phyloP scores from a whole-genome alignment of 441 rosid genomes.

The Theobroma grandiflorum region DNA sequence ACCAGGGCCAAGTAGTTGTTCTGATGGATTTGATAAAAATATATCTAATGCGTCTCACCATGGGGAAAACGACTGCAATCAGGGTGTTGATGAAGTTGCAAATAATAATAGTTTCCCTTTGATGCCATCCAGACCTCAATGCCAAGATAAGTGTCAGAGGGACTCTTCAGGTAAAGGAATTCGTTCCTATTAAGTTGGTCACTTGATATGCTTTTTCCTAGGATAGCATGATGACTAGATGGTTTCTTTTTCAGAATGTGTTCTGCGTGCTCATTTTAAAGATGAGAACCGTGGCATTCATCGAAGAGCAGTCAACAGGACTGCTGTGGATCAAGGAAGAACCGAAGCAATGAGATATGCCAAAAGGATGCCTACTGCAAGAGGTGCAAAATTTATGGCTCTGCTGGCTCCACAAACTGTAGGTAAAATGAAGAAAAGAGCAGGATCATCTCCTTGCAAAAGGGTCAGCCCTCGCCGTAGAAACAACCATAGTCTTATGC shows the following conservation, averaged over 20 bases:
- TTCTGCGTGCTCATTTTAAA: constrained; percentile 25
- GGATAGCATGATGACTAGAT: not conserved
- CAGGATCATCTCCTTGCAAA: constrained; percentile 44
- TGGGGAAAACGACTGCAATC: constrained; percentile 33
- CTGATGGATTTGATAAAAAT: constrained; percentile 31
- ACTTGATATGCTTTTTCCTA: not conserved
- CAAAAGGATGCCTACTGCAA: constrained; percentile 35
- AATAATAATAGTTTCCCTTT: constrained; percentile 26
- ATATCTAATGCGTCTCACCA: constrained; percentile 18
- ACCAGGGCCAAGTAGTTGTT: constrained; percentile 16
- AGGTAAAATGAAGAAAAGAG: constrained; percentile 36
- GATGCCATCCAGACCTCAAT: constrained; percentile 34
- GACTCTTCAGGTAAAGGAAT: constrained; percentile 40
- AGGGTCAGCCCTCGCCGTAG: constrained; percentile 38
- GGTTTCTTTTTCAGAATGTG: constrained; percentile 31
- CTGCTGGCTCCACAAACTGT: constrained; percentile 36
- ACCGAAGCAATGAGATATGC: constrained; percentile 49
- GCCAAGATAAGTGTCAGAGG: constrained; percentile 26
- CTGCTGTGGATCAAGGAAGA: constrained; percentile 24
- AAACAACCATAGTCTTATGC: constrained; percentile 12
- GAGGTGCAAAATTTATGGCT: constrained; percentile 41
- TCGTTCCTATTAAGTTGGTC: not conserved
- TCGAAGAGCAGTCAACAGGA: constrained; percentile 27
- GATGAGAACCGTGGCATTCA: constrained; percentile 19
- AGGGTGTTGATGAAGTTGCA: constrained; percentile 22